phyloP scores from a whole-genome alignment of 805 yeast genomes.

The Candida loeiensis region DNA sequence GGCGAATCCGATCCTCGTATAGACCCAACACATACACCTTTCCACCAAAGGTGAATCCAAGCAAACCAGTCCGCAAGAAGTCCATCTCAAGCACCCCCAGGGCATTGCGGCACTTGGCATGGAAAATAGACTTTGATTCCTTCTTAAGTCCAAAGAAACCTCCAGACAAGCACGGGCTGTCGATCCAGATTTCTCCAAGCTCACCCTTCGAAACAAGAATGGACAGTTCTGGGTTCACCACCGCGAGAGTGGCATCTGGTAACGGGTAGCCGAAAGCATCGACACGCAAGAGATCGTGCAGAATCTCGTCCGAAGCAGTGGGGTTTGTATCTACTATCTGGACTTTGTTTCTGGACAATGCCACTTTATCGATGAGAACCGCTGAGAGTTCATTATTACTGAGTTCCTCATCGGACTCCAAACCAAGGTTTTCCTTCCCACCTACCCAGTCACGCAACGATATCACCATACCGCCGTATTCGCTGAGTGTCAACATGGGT shows the following conservation, averaged over 20 bases:
- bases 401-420: slow-evolving; percentile 25
- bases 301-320: slow-evolving; percentile 42
- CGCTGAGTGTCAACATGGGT: slow-evolving; percentile 84
- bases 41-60: slow-evolving; percentile 86
- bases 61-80: slow-evolving; percentile 82
- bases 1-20: slow-evolving; percentile 88
- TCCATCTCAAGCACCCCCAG: slow-evolving; percentile 69
- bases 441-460: slow-evolving; percentile 91
- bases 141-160: slow-evolving; percentile 76
- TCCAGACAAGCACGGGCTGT: slow-evolving; percentile 84
- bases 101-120: slow-evolving; percentile 73
- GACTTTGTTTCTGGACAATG: slow-evolving; percentile 68
- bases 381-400: slow-evolving; percentile 50
- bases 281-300: slow-evolving; percentile 51
- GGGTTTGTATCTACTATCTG: slow-evolving; percentile 61
- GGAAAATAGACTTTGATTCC: slow-evolving; percentile 71
- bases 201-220: slow-evolving; percentile 68
- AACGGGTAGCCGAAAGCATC: slow-evolving; percentile 93
- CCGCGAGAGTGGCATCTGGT: slow-evolving; percentile 90
- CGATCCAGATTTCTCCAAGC: slow-evolving; percentile 98
- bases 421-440: slow-evolving; percentile 58
- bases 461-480: slow-evolving; percentile 94
- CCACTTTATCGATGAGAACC: slow-evolving; percentile 67
- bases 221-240: slow-evolving; percentile 90
- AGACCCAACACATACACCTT: slow-evolving; percentile 84